A percentile compares a stretch with the other conserved stretches of the same genome.
Conservation (phyloP, 345 rosid species). For the Xanthoceras sorbifolium region DNA sequence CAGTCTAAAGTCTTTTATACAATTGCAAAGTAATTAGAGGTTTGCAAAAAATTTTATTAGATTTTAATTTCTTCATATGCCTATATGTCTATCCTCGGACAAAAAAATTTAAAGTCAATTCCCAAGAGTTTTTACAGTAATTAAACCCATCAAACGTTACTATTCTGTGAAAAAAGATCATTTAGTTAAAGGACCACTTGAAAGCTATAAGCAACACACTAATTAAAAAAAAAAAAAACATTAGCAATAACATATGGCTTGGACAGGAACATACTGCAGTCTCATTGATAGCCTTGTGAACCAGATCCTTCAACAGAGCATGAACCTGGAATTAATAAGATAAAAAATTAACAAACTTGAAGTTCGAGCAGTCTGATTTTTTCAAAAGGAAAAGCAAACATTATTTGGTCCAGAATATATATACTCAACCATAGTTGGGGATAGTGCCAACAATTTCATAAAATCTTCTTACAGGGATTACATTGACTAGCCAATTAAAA, state of each 20-base stretch:
- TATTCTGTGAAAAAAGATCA: neutral
- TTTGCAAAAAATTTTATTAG: neutral
- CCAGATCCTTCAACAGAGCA: conserved; percentile 84
- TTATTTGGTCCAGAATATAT: neutral
- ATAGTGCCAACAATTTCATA: neutral
- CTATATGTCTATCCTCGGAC: no score
- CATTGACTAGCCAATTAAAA: neutral
- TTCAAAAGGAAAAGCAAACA: neutral
- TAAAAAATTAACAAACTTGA: conserved; percentile 15
- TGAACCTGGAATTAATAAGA: conserved; percentile 65
- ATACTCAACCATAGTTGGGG: neutral
- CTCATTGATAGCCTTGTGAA: conserved; percentile 91
- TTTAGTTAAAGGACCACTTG: neutral
- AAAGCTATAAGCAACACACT: neutral
- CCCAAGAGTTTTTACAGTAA: neutral
- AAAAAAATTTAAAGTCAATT: neutral
- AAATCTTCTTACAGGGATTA: neutral
- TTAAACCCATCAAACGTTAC: neutral
- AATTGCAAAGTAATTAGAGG: neutral
- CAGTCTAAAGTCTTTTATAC: neutral
- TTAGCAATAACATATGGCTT: conserved; percentile 10
- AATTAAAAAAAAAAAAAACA: neutral
- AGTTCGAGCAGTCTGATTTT: neutral
- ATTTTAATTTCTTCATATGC: neutral
- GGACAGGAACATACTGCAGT: conserved; percentile 61